These are phyloP conservation scores for Trichoderma orchidacearum DNA, from an alignment of 495 filamentous ascomycete species.

Conservation along the genomic window DNA sequence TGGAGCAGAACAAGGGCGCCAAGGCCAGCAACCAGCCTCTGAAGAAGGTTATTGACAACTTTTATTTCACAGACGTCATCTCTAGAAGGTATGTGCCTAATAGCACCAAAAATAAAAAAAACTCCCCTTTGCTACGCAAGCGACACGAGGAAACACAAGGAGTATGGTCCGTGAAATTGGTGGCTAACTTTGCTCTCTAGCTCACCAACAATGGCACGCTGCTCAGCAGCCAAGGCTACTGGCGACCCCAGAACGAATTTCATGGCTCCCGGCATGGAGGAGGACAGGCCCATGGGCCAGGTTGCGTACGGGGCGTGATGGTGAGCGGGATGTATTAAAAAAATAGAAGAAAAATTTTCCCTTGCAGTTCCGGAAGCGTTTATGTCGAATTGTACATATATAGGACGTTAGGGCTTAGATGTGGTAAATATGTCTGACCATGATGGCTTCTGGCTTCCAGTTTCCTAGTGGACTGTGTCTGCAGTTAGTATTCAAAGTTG, in stretches of 20 bases:
- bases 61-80: conserved; percentile 94
- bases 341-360: not conserved
- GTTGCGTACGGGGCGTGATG: conserved; percentile 33
- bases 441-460: too few relatives aligned
- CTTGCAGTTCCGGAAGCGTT: not conserved
- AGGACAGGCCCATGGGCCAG: conserved; percentile 38
- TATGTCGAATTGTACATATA: conserved; percentile 1
- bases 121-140: not conserved
- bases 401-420: conserved; percentile 2
- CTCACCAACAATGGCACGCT: conserved; percentile 94
- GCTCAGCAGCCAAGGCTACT: conserved; percentile 67
- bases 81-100: conserved; percentile 65
- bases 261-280: conserved; percentile 61
- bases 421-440: not conserved
- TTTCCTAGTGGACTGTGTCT: too few relatives aligned
- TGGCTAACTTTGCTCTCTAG: conserved; percentile 37
- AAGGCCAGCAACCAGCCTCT: conserved; percentile 53
- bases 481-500: too few relatives aligned
- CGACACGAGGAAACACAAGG: not conserved
- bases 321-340: conserved; percentile 4
- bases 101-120: too few relatives aligned
- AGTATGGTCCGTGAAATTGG: too few relatives aligned
- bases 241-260: conserved; percentile 67
- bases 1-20: conserved; percentile 86
- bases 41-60: conserved; percentile 79